These are phyloP conservation scores for Lipomyces orientalis DNA, from an alignment of 805 yeast genomes.

Conservation along the genomic window DNA sequence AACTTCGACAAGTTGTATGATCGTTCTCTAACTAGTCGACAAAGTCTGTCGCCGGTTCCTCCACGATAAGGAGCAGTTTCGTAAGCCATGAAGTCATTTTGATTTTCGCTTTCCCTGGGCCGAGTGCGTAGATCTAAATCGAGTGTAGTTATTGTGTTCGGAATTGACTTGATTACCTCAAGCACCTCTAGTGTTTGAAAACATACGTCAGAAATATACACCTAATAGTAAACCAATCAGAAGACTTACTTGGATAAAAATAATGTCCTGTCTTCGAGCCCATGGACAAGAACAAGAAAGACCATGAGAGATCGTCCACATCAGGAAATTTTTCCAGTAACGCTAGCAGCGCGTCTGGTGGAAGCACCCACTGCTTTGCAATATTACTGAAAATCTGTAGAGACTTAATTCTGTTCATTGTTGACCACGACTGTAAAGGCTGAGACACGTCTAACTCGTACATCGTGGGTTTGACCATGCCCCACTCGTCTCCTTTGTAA, in stretches of 20 bases:
- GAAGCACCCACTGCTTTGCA: background rate
- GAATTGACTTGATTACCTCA: background rate
- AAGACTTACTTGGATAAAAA: constrained; percentile 1
- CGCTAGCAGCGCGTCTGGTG: background rate
- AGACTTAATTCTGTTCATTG: background rate
- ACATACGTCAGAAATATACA: background rate
- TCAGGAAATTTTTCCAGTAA: background rate
- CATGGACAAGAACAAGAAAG: background rate
- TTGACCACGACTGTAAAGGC: background rate
- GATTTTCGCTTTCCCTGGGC: background rate
- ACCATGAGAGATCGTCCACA: background rate
- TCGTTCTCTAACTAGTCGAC: background rate
- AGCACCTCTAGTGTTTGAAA: background rate
- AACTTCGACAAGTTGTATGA: background rate
- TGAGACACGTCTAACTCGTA: background rate
- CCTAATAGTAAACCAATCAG: background rate
- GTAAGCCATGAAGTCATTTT: background rate
- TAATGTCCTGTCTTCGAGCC: background rate
- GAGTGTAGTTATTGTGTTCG: background rate
- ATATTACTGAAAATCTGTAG: background rate
- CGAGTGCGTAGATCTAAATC: background rate
- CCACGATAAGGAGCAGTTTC: constrained; percentile 4
- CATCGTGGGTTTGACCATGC: background rate
- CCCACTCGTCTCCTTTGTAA: background rate
- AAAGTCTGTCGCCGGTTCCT: constrained; percentile 9